Evolutionary conservation across 2,329 filamentous ascomycete genomes (phyloP), one percentile per base, ranked within the genome.

Genomic region (Paraphaeosphaeria sporulosa): DNA sequence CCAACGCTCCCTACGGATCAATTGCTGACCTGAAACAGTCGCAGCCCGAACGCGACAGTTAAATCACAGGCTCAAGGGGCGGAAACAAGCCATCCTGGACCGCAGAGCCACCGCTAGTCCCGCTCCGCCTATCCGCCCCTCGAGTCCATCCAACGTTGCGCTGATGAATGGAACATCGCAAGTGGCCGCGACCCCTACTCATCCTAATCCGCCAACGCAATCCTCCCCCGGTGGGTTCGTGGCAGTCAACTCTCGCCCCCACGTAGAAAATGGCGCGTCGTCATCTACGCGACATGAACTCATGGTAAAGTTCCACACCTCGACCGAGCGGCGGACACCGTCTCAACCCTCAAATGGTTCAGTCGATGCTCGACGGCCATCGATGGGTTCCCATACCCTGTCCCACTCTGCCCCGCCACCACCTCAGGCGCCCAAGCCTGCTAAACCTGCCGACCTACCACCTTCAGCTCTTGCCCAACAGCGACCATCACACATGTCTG

Each of bases 31-130:
- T 50, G 42, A 59, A 54, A 65, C 78, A 84, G 88, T 90, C 13
- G 89, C 89, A 63, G 88, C 87, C 49, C 83, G 88, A 65, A 89
- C 92, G 13, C 86, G 92, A 42, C 91, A 94, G 75, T 85, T 96
- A 19, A 94, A 93, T 67, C 93, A 95, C 71, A 87, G 90, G 46
- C 80, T 96, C 52, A 91, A 90, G 72, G 89, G 89, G 51, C 88
- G 91, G 53, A 89, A 88, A 70, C 87, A 86, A 56, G 90, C 89
- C n/a, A 92, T 94, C 63, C 81, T 89, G 50, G 85, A 86, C 57
- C 84, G 90, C 38, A 84, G 89, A 58, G 83, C 84, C 21, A 80
- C 78, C 10, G 82, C 86, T 59, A 80, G 76, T 58, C 77, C 77
- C 30, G 70, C 67, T 15, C 67, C 73, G 27, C 70, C 71, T 9